A percentile compares a stretch with the other conserved stretches of the same genome.
These are phyloP conservation scores for Phytopythium oedochilum DNA, from an alignment of 352 stramenopile genomes.

Conservation along the genomic window DNA sequence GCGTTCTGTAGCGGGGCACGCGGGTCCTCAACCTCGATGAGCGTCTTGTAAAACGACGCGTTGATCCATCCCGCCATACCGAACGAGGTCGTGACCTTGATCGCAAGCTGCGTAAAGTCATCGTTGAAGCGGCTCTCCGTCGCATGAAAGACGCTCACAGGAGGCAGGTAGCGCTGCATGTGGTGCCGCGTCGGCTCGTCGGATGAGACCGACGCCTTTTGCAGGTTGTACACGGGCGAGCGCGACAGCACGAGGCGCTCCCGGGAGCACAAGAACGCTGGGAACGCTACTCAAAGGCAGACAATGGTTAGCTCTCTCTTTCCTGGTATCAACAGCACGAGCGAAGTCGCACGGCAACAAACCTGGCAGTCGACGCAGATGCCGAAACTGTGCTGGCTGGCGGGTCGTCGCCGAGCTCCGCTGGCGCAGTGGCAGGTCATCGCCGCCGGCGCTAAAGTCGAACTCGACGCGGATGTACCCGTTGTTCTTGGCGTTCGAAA, in stretches of 20 bases:
- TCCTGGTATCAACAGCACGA: neutral
- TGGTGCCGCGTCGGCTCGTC: slow-evolving; percentile 12
- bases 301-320: too few species aligned
- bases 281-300: slow-evolving; percentile 39
- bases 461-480: slow-evolving; percentile 69
- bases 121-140: slow-evolving; percentile 66
- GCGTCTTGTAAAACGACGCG: slow-evolving; percentile 40
- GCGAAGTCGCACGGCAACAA: slow-evolving; percentile 2
- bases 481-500: slow-evolving; percentile 66
- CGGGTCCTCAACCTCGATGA: slow-evolving; percentile 56
- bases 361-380: slow-evolving; percentile 54
- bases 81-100: slow-evolving; percentile 66
- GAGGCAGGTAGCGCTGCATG: slow-evolving; percentile 44
- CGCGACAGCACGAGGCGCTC: slow-evolving; percentile 46
- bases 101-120: slow-evolving; percentile 58
- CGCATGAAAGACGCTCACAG: slow-evolving; percentile 65
- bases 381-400: slow-evolving; percentile 35
- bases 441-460: slow-evolving; percentile 18
- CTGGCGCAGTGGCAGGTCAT: slow-evolving; percentile 26
- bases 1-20: slow-evolving; percentile 22
- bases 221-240: slow-evolving; percentile 39
- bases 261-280: slow-evolving; percentile 48
- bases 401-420: slow-evolving; percentile 12
- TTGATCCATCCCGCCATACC: slow-evolving; percentile 66
- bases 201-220: slow-evolving; percentile 19